Base-by-base conservation (phyloP, 192 early-diverging fungal genomes). In the Backusella morwellensis region DNA sequence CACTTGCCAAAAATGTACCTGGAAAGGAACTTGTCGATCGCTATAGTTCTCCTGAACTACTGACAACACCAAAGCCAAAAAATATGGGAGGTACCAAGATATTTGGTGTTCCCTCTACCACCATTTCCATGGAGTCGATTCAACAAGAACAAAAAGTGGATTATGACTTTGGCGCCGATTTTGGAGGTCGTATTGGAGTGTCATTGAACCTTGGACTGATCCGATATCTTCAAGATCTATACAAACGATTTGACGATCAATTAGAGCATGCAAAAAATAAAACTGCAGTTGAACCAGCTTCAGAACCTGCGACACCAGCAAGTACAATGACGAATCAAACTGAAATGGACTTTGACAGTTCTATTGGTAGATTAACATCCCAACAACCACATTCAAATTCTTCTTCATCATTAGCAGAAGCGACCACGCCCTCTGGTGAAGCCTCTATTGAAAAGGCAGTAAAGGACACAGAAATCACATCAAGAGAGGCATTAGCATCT, bases 121-220 rank as follows among this genome's bases (percentile, higher is more conserved):
- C 77, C 34, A 68, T 86, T 41, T 78, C 59, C 2, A 87, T 87
- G 86, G 36, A 75, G 17, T 83, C 86, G 9, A 52, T 59, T 34
- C 80, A 82, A 17, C 11, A 72, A 8, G 47, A 68, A 14, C 73
- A 71, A 19, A 32, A 67, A 17, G 47, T 78, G 0, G 70, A 85
- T 29, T 79, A 87, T 69, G 70, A 69, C 35, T 87, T 87, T 72
- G 29, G 59, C 12, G 75, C 76, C 6, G 72, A 78, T 35, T 87
- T 87, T 63, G 78, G 77, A 2, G 86, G 83, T 35, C 75, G 82
- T 19, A 78, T 87, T n/a, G 74, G 85, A 41, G 76, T 87, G 5
- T 82, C 86, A 6, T 75, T 87, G 8, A 87, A 87, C 74, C 56
- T 87, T 68, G 81, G 82, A 8, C 77, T 83, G 23, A 83, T 84